phyloP scores from a whole-genome alignment of 306 rosid species.

The Calophaca sinica region DNA sequence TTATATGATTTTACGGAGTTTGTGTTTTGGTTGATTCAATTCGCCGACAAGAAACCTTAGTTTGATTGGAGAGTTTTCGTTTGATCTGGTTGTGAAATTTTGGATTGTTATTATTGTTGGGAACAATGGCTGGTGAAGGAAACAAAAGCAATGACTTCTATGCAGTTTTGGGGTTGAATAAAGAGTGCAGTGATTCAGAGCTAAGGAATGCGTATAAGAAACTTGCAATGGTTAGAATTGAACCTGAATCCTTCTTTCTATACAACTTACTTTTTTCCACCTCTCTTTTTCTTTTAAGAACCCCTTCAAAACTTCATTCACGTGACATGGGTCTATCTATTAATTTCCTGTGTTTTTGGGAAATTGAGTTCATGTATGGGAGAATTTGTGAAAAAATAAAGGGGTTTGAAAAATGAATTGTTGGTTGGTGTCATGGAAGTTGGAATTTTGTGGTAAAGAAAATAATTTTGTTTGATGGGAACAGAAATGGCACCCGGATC shows the following conservation, averaged over 20 bases:
- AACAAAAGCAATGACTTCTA: constrained; percentile 71
- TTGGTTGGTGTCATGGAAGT: not conserved
- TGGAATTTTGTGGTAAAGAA: constrained; percentile 13
- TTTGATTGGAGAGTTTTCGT: constrained; percentile 31
- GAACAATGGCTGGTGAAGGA: constrained; percentile 67
- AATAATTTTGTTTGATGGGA: constrained; percentile 45
- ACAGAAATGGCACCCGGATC: constrained; percentile 99
- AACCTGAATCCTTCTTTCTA: not conserved
- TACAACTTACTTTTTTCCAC: not conserved
- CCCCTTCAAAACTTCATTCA: constrained; percentile 4
- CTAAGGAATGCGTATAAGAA: constrained; percentile 84
- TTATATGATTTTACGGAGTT: constrained; percentile 29
- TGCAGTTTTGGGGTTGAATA: constrained; percentile 74
- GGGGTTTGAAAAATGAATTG: constrained; percentile 13
- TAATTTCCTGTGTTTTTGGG: no score
- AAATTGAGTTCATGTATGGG: no score
- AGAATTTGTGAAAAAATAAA: not conserved
- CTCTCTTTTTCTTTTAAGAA: not conserved
- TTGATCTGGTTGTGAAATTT: constrained; percentile 22
- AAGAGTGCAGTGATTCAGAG: constrained; percentile 81
- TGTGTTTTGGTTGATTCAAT: constrained; percentile 47
- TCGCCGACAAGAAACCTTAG: constrained; percentile 60
- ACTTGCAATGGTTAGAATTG: constrained; percentile 83
- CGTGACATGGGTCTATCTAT: constrained; percentile 20
- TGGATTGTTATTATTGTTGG: constrained; percentile 13